Base-by-base conservation (phyloP, 495 filamentous ascomycete genomes). In the Cetradonia linearis region DNA sequence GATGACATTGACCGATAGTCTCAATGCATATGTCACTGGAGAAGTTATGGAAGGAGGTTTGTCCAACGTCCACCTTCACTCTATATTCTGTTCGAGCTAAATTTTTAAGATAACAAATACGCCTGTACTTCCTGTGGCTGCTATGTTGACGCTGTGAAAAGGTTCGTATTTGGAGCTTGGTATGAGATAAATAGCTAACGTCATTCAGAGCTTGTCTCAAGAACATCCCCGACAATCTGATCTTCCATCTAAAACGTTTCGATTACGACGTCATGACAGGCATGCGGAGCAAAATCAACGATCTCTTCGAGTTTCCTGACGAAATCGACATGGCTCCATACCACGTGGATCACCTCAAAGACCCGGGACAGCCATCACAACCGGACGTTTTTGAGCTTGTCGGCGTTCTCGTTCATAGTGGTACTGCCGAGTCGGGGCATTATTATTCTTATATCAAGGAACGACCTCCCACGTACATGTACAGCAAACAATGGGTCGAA, bases 401-500 rank as follows among this genome's bases (percentile, higher is more conserved):
- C 20, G 93, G 93, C 13, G 80, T 97, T 30, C 80, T 99, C 16
- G 90, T 97, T 6, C 93, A 99, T 69, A 86, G 83, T 36, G 93
- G 93, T 27, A 95, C 87, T 14, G 91, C 93, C 18, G 91, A 97
- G 69, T 91, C 88, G 18, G 93, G 93, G 0, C 93, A 99, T 70
- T 99, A 99, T 71, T 97, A 96, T 71, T 96, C 93, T 0, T 97
- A 87, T 72, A 86, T 92, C 56, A 86, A 89, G 25, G 86, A 95
- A 69, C 79, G 90, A 30, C 85, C 89, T 5, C 77, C 80, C 4
- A 72, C 70, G 25, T 73, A 71, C 28, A 70, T 70, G 13, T 63
- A 69, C 1, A 73, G 71, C 28, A 75, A 78, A 2, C 75, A 68
- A 5, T 99, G 93, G 93, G 79, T 96, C 27, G 86, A 95, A 67